Evolutionary conservation across 2,329 filamentous ascomycete species (phyloP), one percentile per base, ranked within the genome.

Genomic region (Claviceps paspali): DNA sequence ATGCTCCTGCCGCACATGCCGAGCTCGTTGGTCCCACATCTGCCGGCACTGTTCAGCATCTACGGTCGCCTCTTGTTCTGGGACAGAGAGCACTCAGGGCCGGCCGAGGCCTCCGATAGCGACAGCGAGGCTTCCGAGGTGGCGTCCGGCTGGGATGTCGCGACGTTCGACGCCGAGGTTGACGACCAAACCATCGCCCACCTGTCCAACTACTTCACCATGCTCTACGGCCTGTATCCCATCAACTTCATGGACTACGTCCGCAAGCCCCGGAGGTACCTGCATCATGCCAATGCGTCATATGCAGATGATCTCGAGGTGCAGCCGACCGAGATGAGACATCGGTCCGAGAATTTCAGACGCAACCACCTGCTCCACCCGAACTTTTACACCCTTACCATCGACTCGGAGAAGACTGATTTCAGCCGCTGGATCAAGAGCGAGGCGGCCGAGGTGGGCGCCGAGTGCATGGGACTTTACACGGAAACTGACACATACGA

Each of bases 231-330:
- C 0, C 61, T 91, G 4, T 91, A 88, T 45, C 83, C 83, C 2
- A 73, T 88, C 50, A 88, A 88, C 52, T 85, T 91, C 47, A 81
- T 85, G 73, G 80, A 79, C 55, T 91, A 88, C 52, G 80, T 91
- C 43, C 73, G 82, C 39, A 88, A 88, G 50, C 82, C 83, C 3
- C 76, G 85, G 46, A 74, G 79, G 44, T 88, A 82, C 50, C 63
- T 91, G 8, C 77, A 83, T 33, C 78, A 81, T 49, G 74, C 79
- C 29, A 74, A 83, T 44, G 79, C 76, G 23, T 67, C 72, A 4
- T 74, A 77, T 34, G 70, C 76, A 1, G 79, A 86, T 44, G 79
- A 83, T 38, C 70, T 88, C 30, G 81, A 87, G 49, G 69, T 88
- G 3, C 79, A 88, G 47, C 80, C 83, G 23, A 76, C 76, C 4